phyloP scores from a whole-genome alignment of 257 asterid genomes.

The Catharanthus roseus region DNA sequence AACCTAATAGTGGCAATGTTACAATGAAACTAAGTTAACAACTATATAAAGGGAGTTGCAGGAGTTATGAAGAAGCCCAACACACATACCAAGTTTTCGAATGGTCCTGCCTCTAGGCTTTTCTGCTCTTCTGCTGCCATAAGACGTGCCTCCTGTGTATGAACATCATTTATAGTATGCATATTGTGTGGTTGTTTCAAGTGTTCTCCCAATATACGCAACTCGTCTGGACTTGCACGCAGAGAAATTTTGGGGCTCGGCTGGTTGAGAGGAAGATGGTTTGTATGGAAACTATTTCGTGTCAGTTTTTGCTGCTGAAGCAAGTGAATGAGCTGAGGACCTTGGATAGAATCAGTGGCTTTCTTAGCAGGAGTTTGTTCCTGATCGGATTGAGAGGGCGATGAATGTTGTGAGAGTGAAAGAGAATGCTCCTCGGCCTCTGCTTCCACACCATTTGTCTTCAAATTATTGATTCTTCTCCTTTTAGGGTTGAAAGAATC shows the following conservation, averaged over 20 bases:
- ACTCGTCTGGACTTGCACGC: constrained; percentile 21
- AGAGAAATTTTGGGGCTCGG: constrained; percentile 21
- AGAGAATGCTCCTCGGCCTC: constrained; percentile 46
- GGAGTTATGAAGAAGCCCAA: neutral
- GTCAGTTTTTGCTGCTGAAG: constrained; percentile 31
- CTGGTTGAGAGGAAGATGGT: constrained; percentile 14
- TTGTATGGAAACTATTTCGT: constrained; percentile 28
- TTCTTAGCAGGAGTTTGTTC: constrained; percentile 34
- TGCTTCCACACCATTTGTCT: constrained; percentile 24
- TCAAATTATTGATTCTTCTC: constrained; percentile 50
- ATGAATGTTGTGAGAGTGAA: constrained; percentile 57
- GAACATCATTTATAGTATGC: constrained; percentile 17
- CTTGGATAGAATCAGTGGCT: constrained; percentile 20
- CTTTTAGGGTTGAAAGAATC: constrained; percentile 69
- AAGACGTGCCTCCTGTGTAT: constrained; percentile 26
- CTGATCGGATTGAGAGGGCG: constrained; percentile 71
- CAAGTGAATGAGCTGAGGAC: constrained; percentile 39
- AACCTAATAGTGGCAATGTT: constrained; percentile 32
- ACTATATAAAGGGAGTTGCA: too few species aligned
- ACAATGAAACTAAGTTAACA: neutral
- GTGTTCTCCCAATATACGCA: constrained; percentile 33
- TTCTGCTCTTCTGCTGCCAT: constrained; percentile 28
- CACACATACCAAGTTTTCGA: constrained; percentile 40
- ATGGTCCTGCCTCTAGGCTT: constrained; percentile 34
- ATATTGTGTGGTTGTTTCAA: constrained; percentile 23